Evolutionary conservation across 805 yeast species (phyloP).

Genomic region (Hanseniaspora lachancei): DNA sequence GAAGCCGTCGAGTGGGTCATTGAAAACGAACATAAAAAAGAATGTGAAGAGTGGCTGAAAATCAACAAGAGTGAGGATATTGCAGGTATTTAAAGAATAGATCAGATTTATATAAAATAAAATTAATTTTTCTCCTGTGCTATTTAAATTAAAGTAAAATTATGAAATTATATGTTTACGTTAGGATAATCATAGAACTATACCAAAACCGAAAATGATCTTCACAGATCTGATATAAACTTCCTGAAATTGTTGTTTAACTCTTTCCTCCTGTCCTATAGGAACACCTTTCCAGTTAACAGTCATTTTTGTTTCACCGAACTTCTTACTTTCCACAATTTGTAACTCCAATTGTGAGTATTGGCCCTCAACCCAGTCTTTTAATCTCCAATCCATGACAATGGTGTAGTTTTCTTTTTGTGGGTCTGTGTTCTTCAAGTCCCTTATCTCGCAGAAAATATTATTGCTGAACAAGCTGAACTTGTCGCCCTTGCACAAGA

Average conservation of each 20-base stretch:
- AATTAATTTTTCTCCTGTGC: neutral
- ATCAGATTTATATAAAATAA: neutral
- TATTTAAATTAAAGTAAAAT: neutral
- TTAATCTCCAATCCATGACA: constrained; percentile 72
- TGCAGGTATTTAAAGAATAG: neutral
- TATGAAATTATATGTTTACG: neutral
- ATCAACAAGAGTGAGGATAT: neutral
- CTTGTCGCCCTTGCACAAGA: constrained; percentile 38
- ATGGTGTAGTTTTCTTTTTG: constrained; percentile 48
- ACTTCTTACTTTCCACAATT: constrained; percentile 52
- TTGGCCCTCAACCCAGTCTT: constrained; percentile 79
- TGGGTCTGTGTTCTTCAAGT: constrained; percentile 16
- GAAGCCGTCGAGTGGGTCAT: constrained; percentile 76
- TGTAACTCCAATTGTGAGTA: constrained; percentile 53
- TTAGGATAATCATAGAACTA: constrained; percentile 44
- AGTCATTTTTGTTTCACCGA: constrained; percentile 69
- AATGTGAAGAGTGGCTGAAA: constrained; percentile 58
- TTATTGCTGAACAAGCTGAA: constrained; percentile 80
- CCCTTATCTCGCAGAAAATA: constrained; percentile 45
- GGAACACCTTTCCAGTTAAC: constrained; percentile 83
- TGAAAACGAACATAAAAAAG: constrained; percentile 64
- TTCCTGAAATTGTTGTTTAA: constrained; percentile 70
- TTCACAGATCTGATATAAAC: constrained; percentile 83
- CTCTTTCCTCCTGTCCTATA: constrained; percentile 85
- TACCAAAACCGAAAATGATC: constrained; percentile 87